phyloP scores from a whole-genome alignment of 2,329 filamentous ascomycete species.

The Pestalotiopsis sp. region DNA sequence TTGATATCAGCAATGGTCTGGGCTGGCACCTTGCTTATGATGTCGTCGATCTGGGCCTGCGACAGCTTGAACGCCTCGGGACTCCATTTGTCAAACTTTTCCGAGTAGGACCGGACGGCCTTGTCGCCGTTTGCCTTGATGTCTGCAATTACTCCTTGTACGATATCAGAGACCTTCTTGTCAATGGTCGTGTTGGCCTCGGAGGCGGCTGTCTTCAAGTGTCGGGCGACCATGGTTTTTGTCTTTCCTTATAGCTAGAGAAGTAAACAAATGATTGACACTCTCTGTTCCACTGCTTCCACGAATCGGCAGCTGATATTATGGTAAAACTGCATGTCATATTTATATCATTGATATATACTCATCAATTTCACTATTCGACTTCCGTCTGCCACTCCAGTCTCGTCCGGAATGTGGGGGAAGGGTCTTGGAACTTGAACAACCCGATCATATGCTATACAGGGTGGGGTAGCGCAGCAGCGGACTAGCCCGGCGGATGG shows the following conservation, averaged over 20 bases:
- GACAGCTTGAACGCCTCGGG: constrained; percentile 52
- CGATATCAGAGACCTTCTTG: constrained; percentile 40
- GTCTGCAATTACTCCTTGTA: constrained; percentile 48
- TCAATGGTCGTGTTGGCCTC: constrained; percentile 24
- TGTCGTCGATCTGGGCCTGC: constrained; percentile 42
- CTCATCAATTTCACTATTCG: background rate
- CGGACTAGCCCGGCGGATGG: background rate
- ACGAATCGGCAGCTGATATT: background rate
- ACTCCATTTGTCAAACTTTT: constrained; percentile 58
- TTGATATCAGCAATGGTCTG: constrained; percentile 44
- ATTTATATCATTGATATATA: background rate
- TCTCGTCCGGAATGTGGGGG: background rate
- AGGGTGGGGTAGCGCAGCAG: background rate
- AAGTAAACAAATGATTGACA: background rate
- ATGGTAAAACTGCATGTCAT: too few species aligned
- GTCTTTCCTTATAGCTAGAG: background rate
- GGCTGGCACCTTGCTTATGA: constrained; percentile 43
- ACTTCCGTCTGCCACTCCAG: background rate
- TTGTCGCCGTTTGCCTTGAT: constrained; percentile 48
- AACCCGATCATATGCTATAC: background rate
- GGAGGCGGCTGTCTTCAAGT: constrained; percentile 23
- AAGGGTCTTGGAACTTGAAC: background rate
- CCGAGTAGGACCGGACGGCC: constrained; percentile 50
- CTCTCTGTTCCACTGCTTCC: background rate
- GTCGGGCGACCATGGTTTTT: constrained; percentile 21